Percentiles rank a stretch among this genome's conserved stretches.
Conservation (phyloP, 1,139 yeast genomes). For the Kodamaea sp. region DNA sequence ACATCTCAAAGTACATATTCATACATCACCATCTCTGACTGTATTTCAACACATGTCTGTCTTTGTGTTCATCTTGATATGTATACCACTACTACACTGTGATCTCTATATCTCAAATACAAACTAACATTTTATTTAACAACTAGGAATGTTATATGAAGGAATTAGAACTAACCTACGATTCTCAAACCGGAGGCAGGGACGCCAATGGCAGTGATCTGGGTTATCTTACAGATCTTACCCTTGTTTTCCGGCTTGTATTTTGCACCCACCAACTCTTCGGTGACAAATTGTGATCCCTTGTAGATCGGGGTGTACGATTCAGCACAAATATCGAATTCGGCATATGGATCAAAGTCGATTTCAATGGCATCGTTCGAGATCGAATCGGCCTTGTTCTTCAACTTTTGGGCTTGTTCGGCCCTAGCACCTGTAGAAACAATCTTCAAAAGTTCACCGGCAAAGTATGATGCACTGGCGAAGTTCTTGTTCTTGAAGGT, state of each 20-base stretch:
- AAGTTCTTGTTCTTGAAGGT: slow-evolving; percentile 85
- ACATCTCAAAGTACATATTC: too few relatives aligned
- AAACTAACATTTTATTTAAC: too few relatives aligned
- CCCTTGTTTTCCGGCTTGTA: slow-evolving; percentile 82
- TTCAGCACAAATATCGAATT: slow-evolving; percentile 85
- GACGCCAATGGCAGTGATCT: slow-evolving; percentile 82
- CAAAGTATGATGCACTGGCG: slow-evolving; percentile 89
- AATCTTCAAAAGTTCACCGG: slow-evolving; percentile 73
- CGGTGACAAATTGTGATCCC: slow-evolving; percentile 67
- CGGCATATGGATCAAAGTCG: slow-evolving; percentile 90
- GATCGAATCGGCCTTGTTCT: slow-evolving; percentile 73
- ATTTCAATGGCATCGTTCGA: slow-evolving; percentile 87
- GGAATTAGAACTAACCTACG: slow-evolving; percentile 21
- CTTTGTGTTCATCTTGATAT: too few relatives aligned
- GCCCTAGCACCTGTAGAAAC: slow-evolving; percentile 76
- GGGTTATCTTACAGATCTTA: slow-evolving; percentile 71
- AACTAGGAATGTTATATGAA: too few relatives aligned
- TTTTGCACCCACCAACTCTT: slow-evolving; percentile 90
- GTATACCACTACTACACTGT: too few relatives aligned
- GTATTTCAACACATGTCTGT: too few relatives aligned
- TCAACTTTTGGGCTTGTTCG: slow-evolving; percentile 84
- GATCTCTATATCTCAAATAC: too few relatives aligned
- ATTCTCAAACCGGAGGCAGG: slow-evolving; percentile 91
- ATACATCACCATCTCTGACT: too few relatives aligned
- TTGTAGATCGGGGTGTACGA: slow-evolving; percentile 87